These are phyloP conservation scores for Nosema muscidifuracis DNA, from an alignment of 371 early-diverging fungal species.

Conservation along the genomic window DNA sequence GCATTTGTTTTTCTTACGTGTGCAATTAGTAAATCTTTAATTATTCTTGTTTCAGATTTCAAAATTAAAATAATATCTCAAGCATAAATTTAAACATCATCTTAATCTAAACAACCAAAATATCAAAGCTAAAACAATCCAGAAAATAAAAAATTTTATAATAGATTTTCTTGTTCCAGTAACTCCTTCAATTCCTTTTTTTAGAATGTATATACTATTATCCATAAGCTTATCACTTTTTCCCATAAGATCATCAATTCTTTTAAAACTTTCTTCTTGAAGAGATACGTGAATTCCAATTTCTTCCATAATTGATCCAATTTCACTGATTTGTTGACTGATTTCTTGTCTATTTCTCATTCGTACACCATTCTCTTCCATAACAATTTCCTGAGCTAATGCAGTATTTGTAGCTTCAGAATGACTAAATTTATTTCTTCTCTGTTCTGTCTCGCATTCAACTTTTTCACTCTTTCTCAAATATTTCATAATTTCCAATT, in stretches of 20 bases:
- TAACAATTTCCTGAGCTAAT: neutral
- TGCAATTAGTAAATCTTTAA: too few relatives aligned
- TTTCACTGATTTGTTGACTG: conserved; percentile 60
- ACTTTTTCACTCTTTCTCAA: conserved; percentile 1
- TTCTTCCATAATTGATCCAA: conserved; percentile 62
- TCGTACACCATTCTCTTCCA: neutral
- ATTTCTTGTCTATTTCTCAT: conserved; percentile 52
- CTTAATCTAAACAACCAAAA: conserved; percentile 40
- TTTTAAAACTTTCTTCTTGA: conserved; percentile 61
- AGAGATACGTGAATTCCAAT: conserved; percentile 61
- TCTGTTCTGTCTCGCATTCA: neutral
- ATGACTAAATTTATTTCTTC: neutral
- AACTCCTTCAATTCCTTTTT: conserved; percentile 41
- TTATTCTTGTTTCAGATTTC: too few relatives aligned
- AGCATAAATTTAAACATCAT: neutral
- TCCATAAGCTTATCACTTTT: conserved; percentile 30
- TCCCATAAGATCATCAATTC: conserved; percentile 59
- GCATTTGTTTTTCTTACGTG: conserved; percentile 23
- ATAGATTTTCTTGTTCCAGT: conserved; percentile 38
- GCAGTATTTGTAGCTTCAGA: neutral
- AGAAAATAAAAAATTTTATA: conserved; percentile 52
- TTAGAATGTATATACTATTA: conserved; percentile 33
- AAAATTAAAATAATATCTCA: neutral
- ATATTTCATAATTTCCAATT: conserved; percentile 21
- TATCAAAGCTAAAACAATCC: conserved; percentile 47